Conservation (phyloP, 2,329 filamentous ascomycete species). For the Fusarium armeniacum region DNA sequence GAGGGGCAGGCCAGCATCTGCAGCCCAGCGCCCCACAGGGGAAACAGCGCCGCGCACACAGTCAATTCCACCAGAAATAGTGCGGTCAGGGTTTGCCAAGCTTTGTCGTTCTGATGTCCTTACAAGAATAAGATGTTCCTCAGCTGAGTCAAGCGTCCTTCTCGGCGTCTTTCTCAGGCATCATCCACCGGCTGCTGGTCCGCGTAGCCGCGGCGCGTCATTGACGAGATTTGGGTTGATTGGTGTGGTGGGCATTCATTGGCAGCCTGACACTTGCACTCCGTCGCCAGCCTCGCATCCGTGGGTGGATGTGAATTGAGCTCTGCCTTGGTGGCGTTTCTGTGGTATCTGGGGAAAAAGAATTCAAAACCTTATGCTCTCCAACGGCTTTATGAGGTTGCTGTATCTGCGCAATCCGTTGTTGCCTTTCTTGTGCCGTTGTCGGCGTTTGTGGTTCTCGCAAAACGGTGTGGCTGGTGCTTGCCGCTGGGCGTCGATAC, state of each 20-base stretch:
- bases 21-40: conserved; percentile 44
- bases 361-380: conserved; percentile 23
- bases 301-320: conserved; percentile 30
- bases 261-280: conserved; percentile 23
- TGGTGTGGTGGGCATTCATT: conserved; percentile 32
- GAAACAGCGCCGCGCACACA: conserved; percentile 37
- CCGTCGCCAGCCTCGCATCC: conserved; percentile 42
- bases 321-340: conserved; percentile 37
- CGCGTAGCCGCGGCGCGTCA: conserved; percentile 38
- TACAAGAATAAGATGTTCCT: conserved; percentile 40
- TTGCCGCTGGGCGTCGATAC: conserved; percentile 32
- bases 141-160: conserved; percentile 49
- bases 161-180: conserved; percentile 40
- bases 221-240: conserved; percentile 40
- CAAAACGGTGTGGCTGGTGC: conserved; percentile 46
- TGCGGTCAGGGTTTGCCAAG: conserved; percentile 46
- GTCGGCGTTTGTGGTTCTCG: conserved; percentile 18
- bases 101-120: conserved; percentile 37
- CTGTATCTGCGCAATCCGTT: conserved; percentile 17
- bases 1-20: conserved; percentile 40
- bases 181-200: conserved; percentile 39
- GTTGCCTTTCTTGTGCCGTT: conserved; percentile 15
- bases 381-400: conserved; percentile 22
- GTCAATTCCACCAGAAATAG: conserved; percentile 40
- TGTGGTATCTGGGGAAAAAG: conserved; percentile 1